phyloP scores from a whole-genome alignment of 371 early-diverging fungal genomes.

The Globomyces sp. region DNA sequence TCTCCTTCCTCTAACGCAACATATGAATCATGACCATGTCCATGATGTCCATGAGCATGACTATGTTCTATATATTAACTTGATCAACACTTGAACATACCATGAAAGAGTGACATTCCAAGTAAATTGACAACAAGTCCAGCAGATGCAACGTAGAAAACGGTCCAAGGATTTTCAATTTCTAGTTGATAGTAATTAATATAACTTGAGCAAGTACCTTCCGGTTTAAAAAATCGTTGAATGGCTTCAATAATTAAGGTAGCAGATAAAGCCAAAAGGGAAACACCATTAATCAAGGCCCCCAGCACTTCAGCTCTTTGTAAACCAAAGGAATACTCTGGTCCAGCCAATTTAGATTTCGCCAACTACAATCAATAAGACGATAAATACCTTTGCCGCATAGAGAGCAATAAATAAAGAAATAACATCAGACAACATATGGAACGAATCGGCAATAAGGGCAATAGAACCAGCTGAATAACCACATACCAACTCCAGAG shows the following conservation, averaged over 20 bases:
- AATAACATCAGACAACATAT: conserved; percentile 86
- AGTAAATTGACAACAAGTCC: conserved; percentile 83
- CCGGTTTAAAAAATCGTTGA: conserved; percentile 49
- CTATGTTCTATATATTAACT: background rate
- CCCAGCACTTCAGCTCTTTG: conserved; percentile 92
- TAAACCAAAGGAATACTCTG: conserved; percentile 83
- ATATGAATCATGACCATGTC: conserved; percentile 6
- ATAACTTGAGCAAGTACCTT: conserved; percentile 36
- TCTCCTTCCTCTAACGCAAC: too few species aligned
- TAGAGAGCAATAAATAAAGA: conserved; percentile 77
- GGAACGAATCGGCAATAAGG: conserved; percentile 89
- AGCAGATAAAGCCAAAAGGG: conserved; percentile 83
- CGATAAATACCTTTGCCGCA: conserved; percentile 44
- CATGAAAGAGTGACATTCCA: conserved; percentile 78
- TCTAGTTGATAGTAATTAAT: conserved; percentile 41
- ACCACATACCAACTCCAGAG: conserved; percentile 80
- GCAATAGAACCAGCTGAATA: conserved; percentile 76
- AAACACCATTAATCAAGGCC: conserved; percentile 86
- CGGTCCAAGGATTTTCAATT: conserved; percentile 70
- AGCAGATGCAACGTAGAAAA: conserved; percentile 77
- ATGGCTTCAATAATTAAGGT: conserved; percentile 85
- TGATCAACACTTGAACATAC: conserved; percentile 20
- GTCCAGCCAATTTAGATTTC: conserved; percentile 46
- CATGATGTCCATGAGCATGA: conserved; percentile 30
- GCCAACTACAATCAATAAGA: conserved; percentile 28